Evolutionary conservation across 2,329 filamentous ascomycete genomes (phyloP).

Genomic region (Zymoseptoria pseudotritici): DNA sequence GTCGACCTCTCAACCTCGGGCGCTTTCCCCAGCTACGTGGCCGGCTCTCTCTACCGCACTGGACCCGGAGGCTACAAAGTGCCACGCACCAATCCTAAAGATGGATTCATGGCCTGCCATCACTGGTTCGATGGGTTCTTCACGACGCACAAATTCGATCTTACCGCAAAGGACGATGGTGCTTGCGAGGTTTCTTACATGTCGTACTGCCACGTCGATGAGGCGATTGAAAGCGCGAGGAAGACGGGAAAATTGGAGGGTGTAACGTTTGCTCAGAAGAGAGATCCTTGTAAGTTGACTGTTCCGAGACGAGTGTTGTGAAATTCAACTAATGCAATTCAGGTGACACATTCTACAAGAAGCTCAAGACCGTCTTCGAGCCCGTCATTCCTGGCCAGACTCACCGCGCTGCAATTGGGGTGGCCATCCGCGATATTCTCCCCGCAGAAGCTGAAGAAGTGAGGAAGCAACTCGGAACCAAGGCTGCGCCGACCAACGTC

Average conservation of each 20-base stretch:
- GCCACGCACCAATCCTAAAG: conserved; percentile 45
- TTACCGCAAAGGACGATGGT: conserved; percentile 39
- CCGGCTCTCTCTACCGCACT: conserved; percentile 66
- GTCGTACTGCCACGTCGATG: conserved; percentile 61
- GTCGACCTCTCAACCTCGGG: conserved; percentile 58
- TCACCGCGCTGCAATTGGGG: neutral
- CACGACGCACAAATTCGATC: conserved; percentile 65
- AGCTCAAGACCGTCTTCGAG: conserved; percentile 57
- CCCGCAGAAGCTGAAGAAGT: neutral
- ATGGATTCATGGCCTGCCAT: conserved; percentile 51
- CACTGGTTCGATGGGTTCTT: conserved; percentile 81
- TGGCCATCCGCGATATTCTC: neutral
- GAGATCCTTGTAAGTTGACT: conserved; percentile 69
- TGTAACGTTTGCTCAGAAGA: conserved; percentile 62
- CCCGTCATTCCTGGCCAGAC: conserved; percentile 8
- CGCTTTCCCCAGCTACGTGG: conserved; percentile 61
- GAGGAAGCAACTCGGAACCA: neutral
- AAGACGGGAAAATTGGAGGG: conserved; percentile 50
- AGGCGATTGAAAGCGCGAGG: conserved; percentile 53
- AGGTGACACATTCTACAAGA: conserved; percentile 46
- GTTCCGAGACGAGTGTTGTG: too few relatives aligned
- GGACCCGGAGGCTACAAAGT: conserved; percentile 62
- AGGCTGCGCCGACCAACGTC: conserved; percentile 15
- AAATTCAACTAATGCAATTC: conserved; percentile 22
- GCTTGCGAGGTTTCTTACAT: conserved; percentile 55